These are phyloP conservation scores for Parathielavia appendiculata DNA, from an alignment of 495 filamentous ascomycete species.

Conservation along the genomic window DNA sequence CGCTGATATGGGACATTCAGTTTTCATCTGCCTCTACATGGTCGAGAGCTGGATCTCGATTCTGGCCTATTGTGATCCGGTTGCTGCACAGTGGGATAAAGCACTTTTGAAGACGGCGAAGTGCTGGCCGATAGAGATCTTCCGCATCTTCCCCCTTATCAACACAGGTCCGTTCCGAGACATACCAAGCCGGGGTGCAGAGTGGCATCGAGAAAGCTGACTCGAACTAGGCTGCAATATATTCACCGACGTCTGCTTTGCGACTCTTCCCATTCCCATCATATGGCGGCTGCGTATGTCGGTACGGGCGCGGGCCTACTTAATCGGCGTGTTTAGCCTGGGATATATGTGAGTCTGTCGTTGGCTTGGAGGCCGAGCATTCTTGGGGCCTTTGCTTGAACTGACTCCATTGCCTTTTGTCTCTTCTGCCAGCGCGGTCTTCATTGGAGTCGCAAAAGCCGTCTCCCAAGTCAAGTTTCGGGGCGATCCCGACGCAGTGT, in stretches of 20 bases:
- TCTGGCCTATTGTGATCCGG: slow-evolving; percentile 30
- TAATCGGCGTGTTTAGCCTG: slow-evolving; percentile 19
- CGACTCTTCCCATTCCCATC: slow-evolving; percentile 20
- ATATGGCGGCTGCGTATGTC: slow-evolving; percentile 21
- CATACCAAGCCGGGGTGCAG: too few relatives aligned
- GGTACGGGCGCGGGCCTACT: slow-evolving; percentile 13
- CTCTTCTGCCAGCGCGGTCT: slow-evolving; percentile 12
- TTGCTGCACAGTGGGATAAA: slow-evolving; percentile 30
- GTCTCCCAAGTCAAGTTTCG: slow-evolving; percentile 18
- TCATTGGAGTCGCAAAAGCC: slow-evolving; percentile 18
- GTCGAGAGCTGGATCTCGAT: slow-evolving; percentile 27
- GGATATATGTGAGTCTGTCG: slow-evolving; percentile 23
- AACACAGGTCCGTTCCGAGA: too few relatives aligned
- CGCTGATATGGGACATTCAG: slow-evolving; percentile 4
- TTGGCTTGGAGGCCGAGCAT: too few relatives aligned
- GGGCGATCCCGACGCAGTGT: slow-evolving; percentile 13
- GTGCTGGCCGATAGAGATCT: slow-evolving; percentile 28
- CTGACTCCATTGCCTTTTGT: not conserved
- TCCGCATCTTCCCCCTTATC: slow-evolving; percentile 30
- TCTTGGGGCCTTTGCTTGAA: too few relatives aligned
- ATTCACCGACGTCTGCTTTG: slow-evolving; percentile 21
- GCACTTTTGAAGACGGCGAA: slow-evolving; percentile 18
- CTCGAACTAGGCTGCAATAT: slow-evolving; percentile 19
- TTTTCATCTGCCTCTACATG: slow-evolving; percentile 27
- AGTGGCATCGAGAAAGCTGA: too few relatives aligned